Percentiles rank a stretch among this genome's conserved stretches.
Conservation (phyloP, 2,329 filamentous ascomycete species). For the Aspergillus sp. region DNA sequence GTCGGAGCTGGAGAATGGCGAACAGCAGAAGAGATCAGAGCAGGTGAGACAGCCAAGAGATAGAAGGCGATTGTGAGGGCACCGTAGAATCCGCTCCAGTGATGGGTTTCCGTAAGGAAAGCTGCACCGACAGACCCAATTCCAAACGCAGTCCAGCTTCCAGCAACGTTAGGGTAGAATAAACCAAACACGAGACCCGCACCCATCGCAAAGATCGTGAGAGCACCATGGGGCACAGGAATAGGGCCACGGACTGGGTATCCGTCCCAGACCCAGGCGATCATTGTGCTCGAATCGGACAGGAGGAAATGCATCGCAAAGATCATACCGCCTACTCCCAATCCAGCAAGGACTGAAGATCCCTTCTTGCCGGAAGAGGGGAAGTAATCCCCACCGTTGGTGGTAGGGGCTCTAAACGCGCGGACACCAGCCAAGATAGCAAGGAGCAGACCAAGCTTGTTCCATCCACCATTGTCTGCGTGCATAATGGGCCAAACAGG, state of each 20-base stretch:
- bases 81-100: conserved; percentile 91
- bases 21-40: conserved; percentile 72
- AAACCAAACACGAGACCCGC: conserved; percentile 74
- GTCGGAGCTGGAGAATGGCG: conserved; percentile 74
- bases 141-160: conserved; percentile 77
- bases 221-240: conserved; percentile 83
- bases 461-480: conserved; percentile 85
- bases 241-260: conserved; percentile 88
- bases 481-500: conserved; percentile 96
- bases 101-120: conserved; percentile 70
- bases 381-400: conserved; percentile 50
- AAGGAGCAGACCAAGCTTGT: conserved; percentile 75
- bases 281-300: conserved; percentile 98
- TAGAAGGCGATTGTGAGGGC: conserved; percentile 75
- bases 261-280: conserved; percentile 96
- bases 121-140: conserved; percentile 77
- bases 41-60: conserved; percentile 74
- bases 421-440: conserved; percentile 73
- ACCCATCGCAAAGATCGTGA: conserved; percentile 85
- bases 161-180: conserved; percentile 67
- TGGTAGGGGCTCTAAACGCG: conserved; percentile 67
- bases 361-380: conserved; percentile 59
- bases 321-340: conserved; percentile 79
- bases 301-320: conserved; percentile 90
- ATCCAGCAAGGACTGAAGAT: conserved; percentile 68